Evolutionary conservation across 2,329 filamentous ascomycete genomes (phyloP).

Genomic region (Neoarthrinium moseri): DNA sequence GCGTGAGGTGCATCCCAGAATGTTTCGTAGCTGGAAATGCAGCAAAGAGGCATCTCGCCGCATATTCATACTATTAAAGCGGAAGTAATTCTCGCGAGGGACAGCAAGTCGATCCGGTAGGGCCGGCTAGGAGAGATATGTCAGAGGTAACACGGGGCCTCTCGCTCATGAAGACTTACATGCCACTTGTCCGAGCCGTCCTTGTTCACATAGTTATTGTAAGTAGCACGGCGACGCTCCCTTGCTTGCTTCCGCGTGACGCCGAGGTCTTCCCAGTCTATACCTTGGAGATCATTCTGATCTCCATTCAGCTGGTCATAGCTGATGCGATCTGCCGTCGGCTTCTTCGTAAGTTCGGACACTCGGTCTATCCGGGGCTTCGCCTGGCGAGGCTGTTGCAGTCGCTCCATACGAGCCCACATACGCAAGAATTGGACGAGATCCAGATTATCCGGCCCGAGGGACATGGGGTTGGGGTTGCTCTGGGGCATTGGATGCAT

Average conservation of each 20-base stretch:
- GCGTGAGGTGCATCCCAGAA: conserved; percentile 56
- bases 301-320: conserved; percentile 55
- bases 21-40: conserved; percentile 67
- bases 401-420: conserved; percentile 35
- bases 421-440: conserved; percentile 48
- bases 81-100: conserved; percentile 50
- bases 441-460: conserved; percentile 49
- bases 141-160: neutral
- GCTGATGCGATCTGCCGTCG: conserved; percentile 24
- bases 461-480: conserved; percentile 30
- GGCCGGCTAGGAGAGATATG: conserved; percentile 9
- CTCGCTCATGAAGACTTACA: no score
- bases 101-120: conserved; percentile 34
- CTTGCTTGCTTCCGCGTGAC: conserved; percentile 50
- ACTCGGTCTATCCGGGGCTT: neutral
- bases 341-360: conserved; percentile 19
- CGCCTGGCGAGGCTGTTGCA: neutral
- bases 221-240: conserved; percentile 44
- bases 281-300: conserved; percentile 55
- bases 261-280: conserved; percentile 55
- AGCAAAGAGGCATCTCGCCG: conserved; percentile 51
- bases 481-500: conserved; percentile 29
- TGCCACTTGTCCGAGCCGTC: conserved; percentile 43
- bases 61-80: conserved; percentile 57
- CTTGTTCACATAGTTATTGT: conserved; percentile 59